Base-by-base conservation (phyloP, 805 yeast species). In the Zygosaccharomyces lentus region DNA sequence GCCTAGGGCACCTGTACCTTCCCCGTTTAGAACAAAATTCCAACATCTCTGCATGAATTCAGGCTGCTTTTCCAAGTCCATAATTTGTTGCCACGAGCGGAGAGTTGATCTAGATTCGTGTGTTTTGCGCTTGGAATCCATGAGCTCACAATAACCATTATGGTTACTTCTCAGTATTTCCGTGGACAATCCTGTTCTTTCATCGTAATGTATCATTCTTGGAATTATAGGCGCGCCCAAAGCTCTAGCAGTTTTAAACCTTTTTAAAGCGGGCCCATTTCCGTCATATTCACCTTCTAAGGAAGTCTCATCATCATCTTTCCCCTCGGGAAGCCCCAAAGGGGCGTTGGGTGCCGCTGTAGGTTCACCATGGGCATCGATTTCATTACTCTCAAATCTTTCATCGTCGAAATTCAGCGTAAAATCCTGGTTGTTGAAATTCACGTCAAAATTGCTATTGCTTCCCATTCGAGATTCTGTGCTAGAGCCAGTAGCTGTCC, bases 111-210 rank as follows among this genome's bases (percentile, higher is more conserved):
- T 26, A 23, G n/a, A 6, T 6, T 27, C 26, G 17, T 8, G 24
- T 9, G 25, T 15, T 29, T 17, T 36, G 12, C 36, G 34, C 17
- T 21, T 29, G 23, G 37, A 13, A 9, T 43, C 49, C 68, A 64
- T 64, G 1, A 30, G 10, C 12, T 45, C 49, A 23, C 45, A 21
- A 43, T 64, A 64, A 29, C 49, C 38, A 9, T 48, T 57, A 48
- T 53, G 54, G 31, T 59, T 55, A 9, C 39, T 38, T 42, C 63
- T 52, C 26, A 64, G 46, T 10, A 37, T 39, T 3, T 62, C 66
- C 2, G 64, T 64, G 6, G 55, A 39, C 10, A 57, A 31, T 13
- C 63, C 59, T 2, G 55, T 62, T 35, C 52, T 52, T 25, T 50
- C 57, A 48, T 63, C 67, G 23, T 46, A 15, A 26, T 37, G 42